Base-by-base conservation (phyloP, 352 stramenopile genomes). In the Phytophthora colocasiae region DNA sequence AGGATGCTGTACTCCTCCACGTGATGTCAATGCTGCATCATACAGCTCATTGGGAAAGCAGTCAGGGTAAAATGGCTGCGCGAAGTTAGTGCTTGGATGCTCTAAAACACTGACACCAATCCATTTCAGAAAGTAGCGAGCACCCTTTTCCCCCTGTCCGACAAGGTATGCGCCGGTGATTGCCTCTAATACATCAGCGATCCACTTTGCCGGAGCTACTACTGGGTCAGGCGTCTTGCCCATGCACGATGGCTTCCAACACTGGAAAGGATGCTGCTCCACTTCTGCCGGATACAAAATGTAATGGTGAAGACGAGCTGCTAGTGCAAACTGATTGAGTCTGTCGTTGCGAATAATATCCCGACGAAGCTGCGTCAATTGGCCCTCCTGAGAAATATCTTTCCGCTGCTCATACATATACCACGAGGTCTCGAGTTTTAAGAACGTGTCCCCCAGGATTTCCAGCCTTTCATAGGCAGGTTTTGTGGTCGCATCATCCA, bases 221-320 rank as follows among this genome's bases (percentile, higher is more conserved):
- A 95, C 71, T 3, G 77, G 63, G 45, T 93, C 79, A 11, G 88
- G 88, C 1, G 88, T 93, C 57, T 83, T 83, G 1, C 88, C 88
- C 85, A 95, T 93, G 36, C 86, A 96, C n/a, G 86, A 95, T 29
- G 88, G 88, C 43, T 93, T 96, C 88, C 88, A 96, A 50, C 71
- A 91, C 50, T 86, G 71, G 57, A 95, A 95, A 47, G 88, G 88
- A 46, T 93, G 83, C 59, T 93, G 84, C 50, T 96, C 88, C 17
- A 96, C 80, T 69, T 85, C 79, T 7, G 78, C 75, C 6, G 88
- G 88, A 48, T 94, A 89, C 59, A 91, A 53, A 29, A 96, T 95
- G 56, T 91, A 93, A 46, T 90, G 81, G 22, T 96, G 86, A 7
- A 96, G 60, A 0, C 73, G 56, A 15, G 75, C 71, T 0, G 71